Base-by-base conservation (phyloP, 169 alveolate genomes). In the Plasmodium vivax region DNA sequence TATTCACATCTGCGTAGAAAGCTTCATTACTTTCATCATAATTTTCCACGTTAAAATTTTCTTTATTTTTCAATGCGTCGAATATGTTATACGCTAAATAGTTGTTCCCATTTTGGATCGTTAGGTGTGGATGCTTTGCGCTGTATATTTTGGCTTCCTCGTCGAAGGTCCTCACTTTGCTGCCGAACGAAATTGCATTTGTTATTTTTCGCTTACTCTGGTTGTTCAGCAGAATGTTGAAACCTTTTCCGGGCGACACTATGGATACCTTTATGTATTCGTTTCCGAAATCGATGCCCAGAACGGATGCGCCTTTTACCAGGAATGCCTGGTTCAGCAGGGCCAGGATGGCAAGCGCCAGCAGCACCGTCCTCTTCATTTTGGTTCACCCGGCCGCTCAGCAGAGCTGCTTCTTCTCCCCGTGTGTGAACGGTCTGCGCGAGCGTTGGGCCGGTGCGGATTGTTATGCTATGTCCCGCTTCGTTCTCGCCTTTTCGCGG, bases 241-340 rank as follows among this genome's bases (percentile, higher is more conserved):
- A 96, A 32, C 95, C 94, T 43, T 95, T 95, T 3, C 98, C 98
- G 1, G 97, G 96, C 73, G 96, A 95, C 47, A 95, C 97, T 47
- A 95, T 96, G 43, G 98, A 93, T 19, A 95, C 98, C 38, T 96
- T 95, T 27, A 96, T 96, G 90, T 43, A 96, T 45, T 96, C 98
- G 38, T 93, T 96, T 27, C 98, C 98, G 91, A 96, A 96, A 88
- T 96, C 98, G 10, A 96, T 92, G 8, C 98, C 98, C 75, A 96
- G 45, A 16, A 96, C 84, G 23, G 95, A 81, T 36, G 95, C 36
- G 34, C 95, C 32, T 23, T 71, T 54, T 36, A 81, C 58, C 41
- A 80, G 14, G 16, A 77, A 36, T 16, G 19, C 58, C 23, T 87
- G 43, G 3, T 79, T 77, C 43, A 87, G n/a, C 54, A 72, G 12